Conservation (phyloP, 1,139 yeast species). For the Yamadazyma membranifaciens region DNA sequence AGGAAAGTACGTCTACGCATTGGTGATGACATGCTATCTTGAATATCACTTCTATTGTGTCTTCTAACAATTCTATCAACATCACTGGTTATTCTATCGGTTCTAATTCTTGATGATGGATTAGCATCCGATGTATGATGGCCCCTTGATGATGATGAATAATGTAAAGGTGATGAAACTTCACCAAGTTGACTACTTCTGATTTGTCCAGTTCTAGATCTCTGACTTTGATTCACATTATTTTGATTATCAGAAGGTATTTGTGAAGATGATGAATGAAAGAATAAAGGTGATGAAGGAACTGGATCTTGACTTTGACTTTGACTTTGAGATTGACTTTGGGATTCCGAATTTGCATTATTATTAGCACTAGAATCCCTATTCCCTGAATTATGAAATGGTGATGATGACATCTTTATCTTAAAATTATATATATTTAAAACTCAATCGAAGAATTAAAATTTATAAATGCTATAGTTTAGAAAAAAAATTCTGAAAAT, state of each 20-base stretch:
- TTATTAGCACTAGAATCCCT: conserved; percentile 23
- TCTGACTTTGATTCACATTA: conserved; percentile 17
- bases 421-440: not conserved
- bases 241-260: conserved; percentile 36
- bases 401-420: conserved; percentile 28
- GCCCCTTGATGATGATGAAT: conserved; percentile 37
- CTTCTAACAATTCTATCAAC: conserved; percentile 44
- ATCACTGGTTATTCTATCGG: conserved; percentile 39
- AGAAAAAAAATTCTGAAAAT: not conserved
- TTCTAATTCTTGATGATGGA: conserved; percentile 20
- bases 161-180: conserved; percentile 46
- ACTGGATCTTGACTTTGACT: conserved; percentile 28
- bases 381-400: conserved; percentile 27
- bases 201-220: conserved; percentile 4
- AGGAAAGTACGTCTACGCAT: conserved; percentile 38
- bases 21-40: conserved; percentile 43
- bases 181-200: conserved; percentile 11
- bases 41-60: conserved; percentile 42
- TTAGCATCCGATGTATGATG: conserved; percentile 37
- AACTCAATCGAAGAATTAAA: not conserved
- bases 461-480: not conserved
- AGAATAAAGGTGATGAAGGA: conserved; percentile 70
- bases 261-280: conserved; percentile 54
- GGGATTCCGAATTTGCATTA: conserved; percentile 31
- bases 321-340: conserved; percentile 26